Evolutionary conservation across 345 rosid species (phyloP).

Genomic region (Rhodomyrtus tomentosa): DNA sequence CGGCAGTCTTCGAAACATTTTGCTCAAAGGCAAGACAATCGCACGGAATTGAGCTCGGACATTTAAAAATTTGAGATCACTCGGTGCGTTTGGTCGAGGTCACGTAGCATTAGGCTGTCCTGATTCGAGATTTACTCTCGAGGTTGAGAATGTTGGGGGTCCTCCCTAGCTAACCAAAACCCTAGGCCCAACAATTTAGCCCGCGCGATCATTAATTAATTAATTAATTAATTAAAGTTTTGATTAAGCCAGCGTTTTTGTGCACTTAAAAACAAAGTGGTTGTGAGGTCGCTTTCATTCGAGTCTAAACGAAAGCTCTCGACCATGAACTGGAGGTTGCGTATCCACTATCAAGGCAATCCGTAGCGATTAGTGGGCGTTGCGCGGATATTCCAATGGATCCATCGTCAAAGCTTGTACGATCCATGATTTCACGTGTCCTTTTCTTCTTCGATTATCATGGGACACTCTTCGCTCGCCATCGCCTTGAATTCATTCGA

Average conservation of each 20-base stretch:
- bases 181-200: not conserved
- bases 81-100: not conserved
- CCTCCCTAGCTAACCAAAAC: not conserved
- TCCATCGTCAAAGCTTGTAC: rapidly evolving
- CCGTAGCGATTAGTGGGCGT: rapidly evolving
- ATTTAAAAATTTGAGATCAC: not conserved
- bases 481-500: not conserved
- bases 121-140: not conserved
- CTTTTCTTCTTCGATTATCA: not conserved
- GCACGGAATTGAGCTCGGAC: not conserved
- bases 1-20: not conserved
- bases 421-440: not conserved
- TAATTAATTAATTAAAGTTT: not conserved
- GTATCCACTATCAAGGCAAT: not conserved
- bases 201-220: not conserved
- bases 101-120: not conserved
- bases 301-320: not conserved
- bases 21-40: rapidly evolving
- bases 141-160: not conserved
- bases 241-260: not conserved
- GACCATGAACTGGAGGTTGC: not conserved
- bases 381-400: not conserved
- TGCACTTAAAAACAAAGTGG: not conserved
- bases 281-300: not conserved
- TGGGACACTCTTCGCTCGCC: not conserved